Evolutionary conservation across 331 rosid species (phyloP), one percentile per base, ranked within the genome.

Genomic region (Dryas integrifolia): DNA sequence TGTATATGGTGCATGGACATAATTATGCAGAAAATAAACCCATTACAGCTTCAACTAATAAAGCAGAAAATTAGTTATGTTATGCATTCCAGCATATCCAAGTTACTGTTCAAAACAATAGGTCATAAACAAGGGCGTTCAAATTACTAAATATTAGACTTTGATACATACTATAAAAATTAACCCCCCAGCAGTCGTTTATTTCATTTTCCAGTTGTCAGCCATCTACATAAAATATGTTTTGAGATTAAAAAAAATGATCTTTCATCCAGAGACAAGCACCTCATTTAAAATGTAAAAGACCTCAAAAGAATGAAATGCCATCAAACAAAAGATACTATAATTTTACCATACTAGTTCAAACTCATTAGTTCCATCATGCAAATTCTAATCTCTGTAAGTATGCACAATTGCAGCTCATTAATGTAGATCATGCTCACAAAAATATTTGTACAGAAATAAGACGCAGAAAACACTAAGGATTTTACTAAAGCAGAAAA

Each of bases 11-110:
- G 10, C 16, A 59, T 2, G 10, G 44, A 24, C 55, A 12, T 7
- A 66, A 47, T 66, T 47, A 12, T 35, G 55, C n/a, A 9, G 12
- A 13, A 6, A n/a, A 18, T 47, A 14, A 46, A 35, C 65, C 9
- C n/a, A 46, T 5, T 21, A 46, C 11, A 44, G 70, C 51, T 11
- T 65, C 49, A 24, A 45, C 26, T 26, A 13, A 21, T 45, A 21
- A 50, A 67, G 45, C 72, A 67, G 38, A 9, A 53, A 67, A 30
- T 15, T 67, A 67, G n/a, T 8, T 30, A 30, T 67, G 26, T 8
- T 49, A 67, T 49, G 26, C 58, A 8, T 49, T 67, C 46, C 47
- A 67, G 59, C 30, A 66, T 48, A 66, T 13, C 24, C 24, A 21
- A 35, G 16, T 59, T 35, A 35, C 45, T 59, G 6, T 0, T 60